Base-by-base conservation (phyloP, 2,329 filamentous ascomycete genomes). In the Ophiostoma pallidulum region DNA sequence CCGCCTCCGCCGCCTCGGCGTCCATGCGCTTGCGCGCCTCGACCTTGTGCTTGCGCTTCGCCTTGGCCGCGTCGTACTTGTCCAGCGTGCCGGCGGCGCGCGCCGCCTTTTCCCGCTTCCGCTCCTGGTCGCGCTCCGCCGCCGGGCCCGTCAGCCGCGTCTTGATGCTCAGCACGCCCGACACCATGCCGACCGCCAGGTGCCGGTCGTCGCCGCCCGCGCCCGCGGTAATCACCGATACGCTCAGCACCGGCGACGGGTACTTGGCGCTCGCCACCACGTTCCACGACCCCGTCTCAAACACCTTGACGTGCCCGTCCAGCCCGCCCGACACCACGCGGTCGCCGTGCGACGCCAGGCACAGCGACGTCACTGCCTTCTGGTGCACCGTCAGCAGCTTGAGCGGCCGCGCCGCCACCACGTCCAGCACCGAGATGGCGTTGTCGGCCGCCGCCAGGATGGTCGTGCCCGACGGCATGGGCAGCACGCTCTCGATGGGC, bases 231-330 rank as follows among this genome's bases (percentile, higher is more conserved):
- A 96, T 79, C 37, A 95, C 84, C 51, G 77, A 78, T 50, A 97
- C 75, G 9, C 88, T 86, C 12, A 98, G 78, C 49, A 98, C 85
- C 1, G 92, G 92, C 2, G 88, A 86, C 5, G 88, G 83, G 66
- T 97, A 98, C 67, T 97, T 98, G 51, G 85, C 80, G 44, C 87
- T 91, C 33, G 87, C 84, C n/a, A 97, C 90, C 8, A 97, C 86
- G 61, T 96, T 95, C 92, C 92, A 98, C 43, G 80, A 83, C 1
- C 82, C 82, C 1, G 90, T 96, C 67, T 97, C 91, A 59, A 94
- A 97, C 33, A 98, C 80, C 68, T 98, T 98, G 68, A 97, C 82
- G 66, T 97, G 92, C 9, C 92, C 94, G 64, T 98, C 92, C 39
- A 98, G 74, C 18, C 84, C 89, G 65, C 89, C 92, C 54, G 84